phyloP scores from a whole-genome alignment of 2,329 filamentous ascomycete genomes.

The Ophiostoma piceae region DNA sequence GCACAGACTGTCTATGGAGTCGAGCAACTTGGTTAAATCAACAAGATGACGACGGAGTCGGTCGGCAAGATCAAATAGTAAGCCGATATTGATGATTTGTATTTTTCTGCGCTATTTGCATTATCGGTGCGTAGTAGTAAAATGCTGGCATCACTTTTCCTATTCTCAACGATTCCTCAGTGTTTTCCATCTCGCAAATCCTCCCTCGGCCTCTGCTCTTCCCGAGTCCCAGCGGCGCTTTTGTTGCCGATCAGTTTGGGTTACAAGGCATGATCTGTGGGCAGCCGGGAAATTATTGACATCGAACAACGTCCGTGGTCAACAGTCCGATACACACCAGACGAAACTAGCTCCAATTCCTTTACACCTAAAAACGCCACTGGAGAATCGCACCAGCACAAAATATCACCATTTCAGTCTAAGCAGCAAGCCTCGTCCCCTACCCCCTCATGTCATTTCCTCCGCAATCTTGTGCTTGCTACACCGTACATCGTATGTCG shows the following conservation, averaged over 20 bases:
- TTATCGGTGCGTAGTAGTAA: background rate
- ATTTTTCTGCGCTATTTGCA: background rate
- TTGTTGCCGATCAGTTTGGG: background rate
- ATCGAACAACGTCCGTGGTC: background rate
- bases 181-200: background rate
- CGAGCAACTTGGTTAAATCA: background rate
- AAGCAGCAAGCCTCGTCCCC: background rate
- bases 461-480: background rate
- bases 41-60: background rate
- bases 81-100: background rate
- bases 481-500: background rate
- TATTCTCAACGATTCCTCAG: background rate
- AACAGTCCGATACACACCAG: background rate
- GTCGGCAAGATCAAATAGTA: background rate
- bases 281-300: background rate
- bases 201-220: background rate
- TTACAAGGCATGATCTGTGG: conserved; percentile 5
- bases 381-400: background rate
- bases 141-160: background rate
- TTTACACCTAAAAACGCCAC: background rate
- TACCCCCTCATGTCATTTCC: background rate
- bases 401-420: background rate
- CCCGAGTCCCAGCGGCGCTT: background rate
- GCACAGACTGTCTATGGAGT: background rate
- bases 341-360: background rate